These are phyloP conservation scores for Phytophthora colocasiae DNA, from an alignment of 352 stramenopile species.

Conservation along the genomic window DNA sequence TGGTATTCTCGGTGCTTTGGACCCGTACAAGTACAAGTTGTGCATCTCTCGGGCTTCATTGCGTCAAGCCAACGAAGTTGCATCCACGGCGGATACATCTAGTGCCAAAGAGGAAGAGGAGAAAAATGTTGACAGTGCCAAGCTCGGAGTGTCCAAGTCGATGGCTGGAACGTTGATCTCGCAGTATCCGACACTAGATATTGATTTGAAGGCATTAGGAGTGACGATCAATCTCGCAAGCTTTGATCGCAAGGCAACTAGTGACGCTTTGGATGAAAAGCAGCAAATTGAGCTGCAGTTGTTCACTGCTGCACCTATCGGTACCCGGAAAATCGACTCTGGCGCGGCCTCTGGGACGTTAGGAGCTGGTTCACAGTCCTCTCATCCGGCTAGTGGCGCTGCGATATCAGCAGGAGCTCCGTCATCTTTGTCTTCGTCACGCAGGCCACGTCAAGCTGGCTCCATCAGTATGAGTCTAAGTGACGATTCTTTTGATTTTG, in stretches of 20 bases:
- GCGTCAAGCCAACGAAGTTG: conserved; percentile 72
- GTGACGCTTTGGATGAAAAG: conserved; percentile 83
- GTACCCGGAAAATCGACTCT: conserved; percentile 67
- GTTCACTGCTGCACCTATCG: conserved; percentile 87
- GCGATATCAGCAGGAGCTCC: conserved; percentile 17
- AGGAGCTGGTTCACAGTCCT: conserved; percentile 34
- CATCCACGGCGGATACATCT: conserved; percentile 36
- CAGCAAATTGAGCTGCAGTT: conserved; percentile 89
- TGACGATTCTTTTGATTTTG: conserved; percentile 71
- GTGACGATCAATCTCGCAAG: conserved; percentile 61
- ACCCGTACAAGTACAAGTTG: conserved; percentile 96
- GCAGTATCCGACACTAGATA: conserved; percentile 55
- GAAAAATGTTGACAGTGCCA: conserved; percentile 16
- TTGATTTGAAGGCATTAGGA: conserved; percentile 70
- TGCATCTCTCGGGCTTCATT: conserved; percentile 75
- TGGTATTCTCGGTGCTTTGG: conserved; percentile 95
- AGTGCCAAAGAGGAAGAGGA: conserved; percentile 21
- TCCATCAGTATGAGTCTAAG: conserved; percentile 34
- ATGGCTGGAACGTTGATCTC: conserved; percentile 21
- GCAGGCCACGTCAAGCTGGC: conserved; percentile 35
- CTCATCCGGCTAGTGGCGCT: conserved; percentile 34
- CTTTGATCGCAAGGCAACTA: conserved; percentile 60
- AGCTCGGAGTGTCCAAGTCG: conserved; percentile 25
- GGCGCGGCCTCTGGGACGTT: conserved; percentile 30
- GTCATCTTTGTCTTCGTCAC: conserved; percentile 31